Conservation (phyloP, 129 eudicot species). For the Solidago caesia region DNA sequence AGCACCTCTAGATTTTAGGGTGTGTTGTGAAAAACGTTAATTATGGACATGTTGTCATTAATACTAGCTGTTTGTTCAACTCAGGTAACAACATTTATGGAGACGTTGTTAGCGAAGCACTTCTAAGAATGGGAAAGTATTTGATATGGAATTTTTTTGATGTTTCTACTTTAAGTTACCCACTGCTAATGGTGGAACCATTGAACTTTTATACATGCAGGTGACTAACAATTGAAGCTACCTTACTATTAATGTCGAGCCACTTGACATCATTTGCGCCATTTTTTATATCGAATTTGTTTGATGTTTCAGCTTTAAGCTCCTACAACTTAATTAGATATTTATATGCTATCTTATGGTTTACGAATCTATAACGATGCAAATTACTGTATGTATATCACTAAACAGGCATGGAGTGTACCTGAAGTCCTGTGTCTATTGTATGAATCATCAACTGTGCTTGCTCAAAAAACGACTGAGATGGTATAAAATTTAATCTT, state of each 20-base stretch:
- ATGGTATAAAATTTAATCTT: conserved; percentile 37
- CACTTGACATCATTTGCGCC: background rate
- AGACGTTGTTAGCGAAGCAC: conserved; percentile 59
- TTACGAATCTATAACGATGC: background rate
- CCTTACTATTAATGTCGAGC: background rate
- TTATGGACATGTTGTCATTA: background rate
- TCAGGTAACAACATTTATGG: conserved; percentile 92
- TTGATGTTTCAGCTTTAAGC: conserved; percentile 67
- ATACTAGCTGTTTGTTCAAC: background rate
- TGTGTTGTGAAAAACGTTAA: background rate
- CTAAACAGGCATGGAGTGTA: conserved; percentile 73
- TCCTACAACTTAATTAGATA: conserved; percentile 55
- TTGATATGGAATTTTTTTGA: too few relatives aligned
- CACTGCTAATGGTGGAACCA: conserved; percentile 40
- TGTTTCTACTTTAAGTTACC: conserved; percentile 8
- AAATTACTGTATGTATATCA: background rate
- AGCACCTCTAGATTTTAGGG: background rate
- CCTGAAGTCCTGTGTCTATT: conserved; percentile 91
- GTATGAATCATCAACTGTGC: conserved; percentile 78
- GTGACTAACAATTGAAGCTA: background rate
- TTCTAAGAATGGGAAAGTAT: conserved; percentile 52
- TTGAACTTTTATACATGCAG: conserved; percentile 43
- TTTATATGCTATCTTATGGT: background rate
- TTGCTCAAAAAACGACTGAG: conserved; percentile 89
- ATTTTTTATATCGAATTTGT: background rate